Evolutionary conservation across 192 early-diverging fungal species (phyloP), one percentile per base, ranked within the genome.

Genomic region (Phycomyces blakesleeanus): DNA sequence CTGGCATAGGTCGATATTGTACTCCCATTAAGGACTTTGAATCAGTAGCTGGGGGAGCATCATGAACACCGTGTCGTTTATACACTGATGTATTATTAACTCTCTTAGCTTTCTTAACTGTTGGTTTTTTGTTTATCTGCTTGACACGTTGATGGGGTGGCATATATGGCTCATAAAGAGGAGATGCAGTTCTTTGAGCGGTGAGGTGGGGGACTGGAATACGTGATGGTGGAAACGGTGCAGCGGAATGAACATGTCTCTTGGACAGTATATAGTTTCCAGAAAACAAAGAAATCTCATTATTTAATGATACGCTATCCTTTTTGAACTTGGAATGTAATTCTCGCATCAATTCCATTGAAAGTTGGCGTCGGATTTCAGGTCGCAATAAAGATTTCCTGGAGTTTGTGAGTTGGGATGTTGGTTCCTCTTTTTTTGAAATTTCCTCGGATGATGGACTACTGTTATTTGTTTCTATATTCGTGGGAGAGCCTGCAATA

Each of bases 401-500:
- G 20, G 52, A 54, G 16, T 39, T 15, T 50, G 29, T 29, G 42
- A 39, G 47, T 61, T 41, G 14, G 51, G 26, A 15, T 40, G 40
- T 37, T 51, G 44, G 18, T 24, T 22, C 25, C n/a, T 18, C 16
- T 37, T 34, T 1, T 51, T 47, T 7, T 21, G 3, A 12, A 24
- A 12, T 11, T 12, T 51, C 29, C 14, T 10, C 49, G 4, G 27
- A 38, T 16, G 3, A 22, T 18, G 26, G 20, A 34, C 8, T 20
- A 7, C 34, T 15, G 24, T 40, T 3, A 47, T 15, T 40, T 27
- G 25, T 60, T 3, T 60, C 41, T 12, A 57, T 60, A 34, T 49
- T 38, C 5, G 74, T 80, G 2, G 78, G 80, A 0, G 81, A 85
- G 27, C 64, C 69, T 0, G 76, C 73, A 3, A 85, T 67, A 22